Evolutionary conservation across 805 yeast genomes (phyloP).

Genomic region (Metschnikowia continentalis): DNA sequence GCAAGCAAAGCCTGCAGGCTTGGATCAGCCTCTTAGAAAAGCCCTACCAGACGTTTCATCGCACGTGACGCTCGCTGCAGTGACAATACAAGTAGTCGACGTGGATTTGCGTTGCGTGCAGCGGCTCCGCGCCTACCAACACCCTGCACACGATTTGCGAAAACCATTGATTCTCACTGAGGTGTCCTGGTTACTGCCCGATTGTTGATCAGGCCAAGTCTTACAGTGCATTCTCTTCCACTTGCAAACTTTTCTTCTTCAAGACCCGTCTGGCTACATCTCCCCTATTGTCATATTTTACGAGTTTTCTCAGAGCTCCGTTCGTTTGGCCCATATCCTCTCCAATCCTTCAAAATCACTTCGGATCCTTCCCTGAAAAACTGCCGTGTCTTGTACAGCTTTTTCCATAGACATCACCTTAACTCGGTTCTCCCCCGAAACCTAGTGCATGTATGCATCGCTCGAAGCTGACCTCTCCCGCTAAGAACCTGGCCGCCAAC

Average conservation of each 20-base stretch:
- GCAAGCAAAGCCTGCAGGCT: background rate
- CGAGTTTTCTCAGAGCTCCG: background rate
- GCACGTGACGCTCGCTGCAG: background rate
- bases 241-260: background rate
- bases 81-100: background rate
- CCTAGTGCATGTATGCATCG: conserved; percentile 2
- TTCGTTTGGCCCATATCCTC: background rate
- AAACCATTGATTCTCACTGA: conserved; percentile 5
- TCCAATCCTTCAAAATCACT: background rate
- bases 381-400: background rate
- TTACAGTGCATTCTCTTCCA: background rate
- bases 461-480: conserved; percentile 11
- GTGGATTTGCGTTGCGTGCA: background rate
- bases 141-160: conserved; percentile 5
- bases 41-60: background rate
- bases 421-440: background rate
- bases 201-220: conserved; percentile 1
- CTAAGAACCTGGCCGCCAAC: conserved; percentile 13
- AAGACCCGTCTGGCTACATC: background rate
- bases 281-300: background rate
- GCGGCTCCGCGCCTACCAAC: conserved; percentile 4
- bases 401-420: background rate
- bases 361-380: background rate
- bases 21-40: background rate
- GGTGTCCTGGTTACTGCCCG: conserved; percentile 2